Base-by-base conservation (phyloP, 805 yeast genomes). In the Candida pseudofarinosa region DNA sequence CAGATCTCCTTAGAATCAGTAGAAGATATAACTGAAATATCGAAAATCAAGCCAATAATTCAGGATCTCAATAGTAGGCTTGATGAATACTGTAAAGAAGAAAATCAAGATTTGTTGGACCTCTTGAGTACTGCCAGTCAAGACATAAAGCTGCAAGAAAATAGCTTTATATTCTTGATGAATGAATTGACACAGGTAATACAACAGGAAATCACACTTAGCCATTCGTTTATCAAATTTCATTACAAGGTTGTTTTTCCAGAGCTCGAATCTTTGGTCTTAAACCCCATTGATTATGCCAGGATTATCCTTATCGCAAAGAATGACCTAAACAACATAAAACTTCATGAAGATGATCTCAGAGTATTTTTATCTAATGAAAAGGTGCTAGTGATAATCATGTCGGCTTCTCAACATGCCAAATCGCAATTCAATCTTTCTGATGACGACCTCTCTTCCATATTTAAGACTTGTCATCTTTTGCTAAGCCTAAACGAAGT, bases 381-480 rank as follows among this genome's bases (percentile, higher is more conserved):
- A 38, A 85, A 85, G 50, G 64, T 81, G 0, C 69, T 89, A 53
- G 84, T 87, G 3, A 61, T 89, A 5, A 77, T 84, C 1, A 86
- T 90, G 84, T 77, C 95, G 0, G 80, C 85, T 0, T 55, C 75
- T 18, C 76, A 79, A 30, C 79, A 80, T 30, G 63, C 72, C 4
- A 62, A 64, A 35, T 48, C 53, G 0, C 54, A 50, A 3, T 63
- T 68, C 4, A 45, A 45, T 0, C 48, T 56, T 0, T 40, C 61
- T 1, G 58, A 53, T 0, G 47, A 51, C 0, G 75, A 73, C 39
- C 49, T 79, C 41, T 49, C 51, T 0, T 55, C 56, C 3, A 55
- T 86, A 1, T 16, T 54, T 3, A 59, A 63, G 4, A 76, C 80
- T 0, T 77, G 86, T 48, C 63, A 69, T 2, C 55, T 77, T 2